Percentiles rank a stretch among this genome's conserved stretches.
phyloP scores from a whole-genome alignment of 2,329 filamentous ascomycete species.

The Penicillium vulpinum region DNA sequence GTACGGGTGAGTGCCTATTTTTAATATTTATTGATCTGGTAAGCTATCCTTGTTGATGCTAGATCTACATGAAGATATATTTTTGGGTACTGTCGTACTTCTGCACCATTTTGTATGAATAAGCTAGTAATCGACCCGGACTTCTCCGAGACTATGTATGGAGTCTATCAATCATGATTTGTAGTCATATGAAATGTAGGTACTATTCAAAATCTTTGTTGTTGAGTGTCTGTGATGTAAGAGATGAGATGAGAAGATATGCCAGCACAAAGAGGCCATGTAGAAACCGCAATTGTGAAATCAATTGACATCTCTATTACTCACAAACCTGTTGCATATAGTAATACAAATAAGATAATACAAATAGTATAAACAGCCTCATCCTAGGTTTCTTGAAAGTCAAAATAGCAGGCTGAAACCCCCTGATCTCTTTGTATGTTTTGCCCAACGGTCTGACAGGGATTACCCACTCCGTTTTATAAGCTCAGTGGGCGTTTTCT shows the following conservation, averaged over 20 bases:
- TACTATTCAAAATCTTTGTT: neutral
- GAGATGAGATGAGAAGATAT: neutral
- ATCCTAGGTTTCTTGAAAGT: neutral
- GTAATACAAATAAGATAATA: neutral
- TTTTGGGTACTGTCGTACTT: neutral
- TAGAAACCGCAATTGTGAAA: neutral
- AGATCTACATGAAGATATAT: neutral
- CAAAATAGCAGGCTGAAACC: neutral
- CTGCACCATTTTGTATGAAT: neutral
- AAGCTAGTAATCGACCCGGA: neutral
- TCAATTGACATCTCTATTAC: neutral
- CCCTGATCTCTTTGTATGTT: too few species aligned
- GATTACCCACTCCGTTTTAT: neutral
- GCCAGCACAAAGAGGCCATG: too few species aligned
- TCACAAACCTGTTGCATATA: neutral
- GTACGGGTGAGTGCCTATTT: neutral
- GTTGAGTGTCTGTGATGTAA: neutral
- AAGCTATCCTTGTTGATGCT: neutral
- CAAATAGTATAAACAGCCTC: neutral
- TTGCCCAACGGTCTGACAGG: neutral
- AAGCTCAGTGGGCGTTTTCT: neutral
- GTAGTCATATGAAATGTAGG: too few species aligned
- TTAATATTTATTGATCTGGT: neutral
- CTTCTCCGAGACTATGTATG: too few species aligned
- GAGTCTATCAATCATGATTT: too few species aligned